Evolutionary conservation across 2,329 filamentous ascomycete genomes (phyloP).

Genomic region (Xylariaceae sp.): DNA sequence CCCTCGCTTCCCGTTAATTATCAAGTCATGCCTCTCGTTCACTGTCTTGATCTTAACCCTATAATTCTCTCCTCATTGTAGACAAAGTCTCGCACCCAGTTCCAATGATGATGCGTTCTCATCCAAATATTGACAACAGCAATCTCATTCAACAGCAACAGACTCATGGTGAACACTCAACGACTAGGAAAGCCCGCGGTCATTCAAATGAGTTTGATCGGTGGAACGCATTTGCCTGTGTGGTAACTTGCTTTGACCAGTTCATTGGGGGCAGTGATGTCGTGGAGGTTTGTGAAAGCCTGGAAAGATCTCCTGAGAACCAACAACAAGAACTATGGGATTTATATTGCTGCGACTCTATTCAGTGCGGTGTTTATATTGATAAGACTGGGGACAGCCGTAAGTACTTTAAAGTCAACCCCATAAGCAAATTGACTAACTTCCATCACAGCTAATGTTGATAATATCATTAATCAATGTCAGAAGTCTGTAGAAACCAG

Average conservation of each 20-base stretch:
- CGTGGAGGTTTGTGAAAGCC: constrained; percentile 21
- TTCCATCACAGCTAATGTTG: constrained; percentile 42
- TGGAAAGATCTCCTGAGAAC: constrained; percentile 18
- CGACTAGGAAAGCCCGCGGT: too few relatives aligned
- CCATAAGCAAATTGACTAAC: constrained; percentile 7
- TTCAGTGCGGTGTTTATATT: constrained; percentile 46
- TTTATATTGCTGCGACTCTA: constrained; percentile 51
- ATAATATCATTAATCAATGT: constrained; percentile 48
- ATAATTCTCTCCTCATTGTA: constrained; percentile 21
- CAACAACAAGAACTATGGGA: constrained; percentile 36
- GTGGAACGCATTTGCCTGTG: constrained; percentile 21
- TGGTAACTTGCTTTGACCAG: constrained; percentile 21
- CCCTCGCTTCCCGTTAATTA: neutral
- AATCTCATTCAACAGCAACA: too few relatives aligned
- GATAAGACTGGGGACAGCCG: constrained; percentile 38
- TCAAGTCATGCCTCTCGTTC: constrained; percentile 26
- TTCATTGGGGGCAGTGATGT: constrained; percentile 18
- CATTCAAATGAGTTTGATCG: too few relatives aligned
- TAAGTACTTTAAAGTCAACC: constrained; percentile 30
- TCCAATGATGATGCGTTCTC: constrained; percentile 18
- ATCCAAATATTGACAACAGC: too few relatives aligned
- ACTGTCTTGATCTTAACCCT: constrained; percentile 11
- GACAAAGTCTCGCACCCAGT: too few relatives aligned
- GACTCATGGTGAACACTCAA: too few relatives aligned
- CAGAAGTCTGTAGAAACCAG: constrained; percentile 39